phyloP scores from a whole-genome alignment of 768 basidiomycete species.

The Stropharia rugosoannulata region DNA sequence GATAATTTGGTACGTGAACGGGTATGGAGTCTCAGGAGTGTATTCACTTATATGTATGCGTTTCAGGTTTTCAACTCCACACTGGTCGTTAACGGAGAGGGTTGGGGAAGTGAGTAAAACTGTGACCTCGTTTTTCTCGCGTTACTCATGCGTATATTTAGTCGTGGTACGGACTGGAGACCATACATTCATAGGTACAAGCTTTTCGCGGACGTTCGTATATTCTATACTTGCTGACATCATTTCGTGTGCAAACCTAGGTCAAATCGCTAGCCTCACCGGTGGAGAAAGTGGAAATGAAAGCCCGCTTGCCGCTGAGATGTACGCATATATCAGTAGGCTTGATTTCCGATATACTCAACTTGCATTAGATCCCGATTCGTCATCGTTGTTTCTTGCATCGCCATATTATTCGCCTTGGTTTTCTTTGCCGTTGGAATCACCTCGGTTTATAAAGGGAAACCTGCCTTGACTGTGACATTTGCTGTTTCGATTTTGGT shows the following conservation, averaged over 20 bases:
- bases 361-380: constrained; percentile 46
- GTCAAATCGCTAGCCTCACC: constrained; percentile 68
- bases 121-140: neutral
- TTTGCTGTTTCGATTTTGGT: constrained; percentile 63
- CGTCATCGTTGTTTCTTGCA: constrained; percentile 59
- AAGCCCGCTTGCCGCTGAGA: constrained; percentile 66
- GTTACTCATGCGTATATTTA: constrained; percentile 18
- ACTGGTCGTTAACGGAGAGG: constrained; percentile 70
- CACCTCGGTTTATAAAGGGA: constrained; percentile 63
- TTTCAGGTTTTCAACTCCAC: constrained; percentile 68
- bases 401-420: constrained; percentile 60
- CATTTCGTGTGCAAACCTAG: constrained; percentile 26
- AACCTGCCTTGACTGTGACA: constrained; percentile 57
- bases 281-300: constrained; percentile 64
- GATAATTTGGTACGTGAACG: constrained; percentile 51
- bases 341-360: neutral
- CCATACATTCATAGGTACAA: constrained; percentile 58
- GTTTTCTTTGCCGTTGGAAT: constrained; percentile 68
- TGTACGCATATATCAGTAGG: constrained; percentile 35
- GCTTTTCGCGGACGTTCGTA: no score
- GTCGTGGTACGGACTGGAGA: constrained; percentile 70
- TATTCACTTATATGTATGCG: neutral
- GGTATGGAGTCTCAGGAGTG: neutral
- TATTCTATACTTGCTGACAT: neutral
- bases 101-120: constrained; percentile 53